Base-by-base conservation (phyloP, 2,329 filamentous ascomycete species). In the Cladosporium sp. region DNA sequence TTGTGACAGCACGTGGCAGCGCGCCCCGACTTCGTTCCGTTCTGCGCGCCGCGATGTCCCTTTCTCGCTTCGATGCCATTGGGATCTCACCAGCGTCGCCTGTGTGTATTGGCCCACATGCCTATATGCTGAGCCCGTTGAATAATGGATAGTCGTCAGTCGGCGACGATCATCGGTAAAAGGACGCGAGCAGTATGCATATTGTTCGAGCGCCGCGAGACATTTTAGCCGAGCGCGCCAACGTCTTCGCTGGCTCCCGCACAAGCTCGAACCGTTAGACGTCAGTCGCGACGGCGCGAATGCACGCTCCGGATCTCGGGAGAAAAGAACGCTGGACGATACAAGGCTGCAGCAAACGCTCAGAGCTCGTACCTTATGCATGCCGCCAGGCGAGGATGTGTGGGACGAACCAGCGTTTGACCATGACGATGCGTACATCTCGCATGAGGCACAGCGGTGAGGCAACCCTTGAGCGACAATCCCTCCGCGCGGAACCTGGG, bases 371-470 rank as follows among this genome's bases (percentile, higher is more conserved):
- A 28, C 22, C 28, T 16, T 40, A 43, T 50, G 48, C 48, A 50
- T 50, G 48, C 37, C 22, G 40, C 42, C 28, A 14, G 28, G 28
- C 19, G 13, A 37, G 14, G 40, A 40, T 50, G 48, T 40, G 48
- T 50, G 40, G 48, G 22, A 50, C 48, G 28, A 40, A 50, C 40
- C 48, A 43, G 38, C 33, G 37, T 50, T 35, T 43, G 48, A 11
- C 13, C 18, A 37, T 9, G 16, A 14, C 40, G 38, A 35, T 50
- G 48, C 48, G 41, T 32, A 31, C 42, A 22, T 50, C 48, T 50
- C 19, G 48, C 48, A 50, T 50, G 48, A 50, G 16, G 48, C 48
- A 43, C 48, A 43, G 48, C 48, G 48, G 40, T 50, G 48, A 50
- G 48, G 48, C 48, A 50, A 50, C 40, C 22, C 35, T 37, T 50